Percentiles rank a stretch among this genome's conserved stretches.
phyloP scores from a whole-genome alignment of 2,329 filamentous ascomycete genomes.

The Nigrospora sphaerica region DNA sequence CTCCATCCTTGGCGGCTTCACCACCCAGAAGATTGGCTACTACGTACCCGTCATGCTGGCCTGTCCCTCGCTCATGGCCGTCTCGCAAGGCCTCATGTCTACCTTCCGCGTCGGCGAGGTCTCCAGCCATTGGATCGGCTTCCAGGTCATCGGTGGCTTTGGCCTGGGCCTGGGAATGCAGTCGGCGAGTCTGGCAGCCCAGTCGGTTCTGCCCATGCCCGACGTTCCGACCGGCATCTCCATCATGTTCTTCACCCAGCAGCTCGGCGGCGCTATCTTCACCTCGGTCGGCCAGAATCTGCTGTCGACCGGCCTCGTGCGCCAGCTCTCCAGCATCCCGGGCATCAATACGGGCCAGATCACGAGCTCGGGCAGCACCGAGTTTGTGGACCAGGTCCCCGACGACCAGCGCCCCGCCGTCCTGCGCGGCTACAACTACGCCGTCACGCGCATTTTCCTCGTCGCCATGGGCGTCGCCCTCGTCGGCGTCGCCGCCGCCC shows the following conservation, averaged over 20 bases:
- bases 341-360: constrained; percentile 25
- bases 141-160: constrained; percentile 51
- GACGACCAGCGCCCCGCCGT: constrained; percentile 37
- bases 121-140: constrained; percentile 50
- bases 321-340: constrained; percentile 17
- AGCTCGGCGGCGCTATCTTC: constrained; percentile 38
- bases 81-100: constrained; percentile 50
- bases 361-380: constrained; percentile 34
- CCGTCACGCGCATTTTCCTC: constrained; percentile 47
- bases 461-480: constrained; percentile 44
- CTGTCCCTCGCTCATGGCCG: constrained; percentile 39
- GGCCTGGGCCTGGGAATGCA: constrained; percentile 55
- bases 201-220: constrained; percentile 32
- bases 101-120: constrained; percentile 42
- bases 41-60: constrained; percentile 51
- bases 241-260: constrained; percentile 37
- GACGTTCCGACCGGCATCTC: constrained; percentile 36
- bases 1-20: constrained; percentile 38
- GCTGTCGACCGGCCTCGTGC: constrained; percentile 28
- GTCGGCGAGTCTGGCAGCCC: constrained; percentile 44
- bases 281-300: constrained; percentile 37
- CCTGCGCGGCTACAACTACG: constrained; percentile 47
- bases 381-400: constrained; percentile 41
- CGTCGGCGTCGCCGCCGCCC: constrained; percentile 40
- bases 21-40: constrained; percentile 49